Conservation (phyloP, 2,329 filamentous ascomycete species). For the Trichoderma hamatum region DNA sequence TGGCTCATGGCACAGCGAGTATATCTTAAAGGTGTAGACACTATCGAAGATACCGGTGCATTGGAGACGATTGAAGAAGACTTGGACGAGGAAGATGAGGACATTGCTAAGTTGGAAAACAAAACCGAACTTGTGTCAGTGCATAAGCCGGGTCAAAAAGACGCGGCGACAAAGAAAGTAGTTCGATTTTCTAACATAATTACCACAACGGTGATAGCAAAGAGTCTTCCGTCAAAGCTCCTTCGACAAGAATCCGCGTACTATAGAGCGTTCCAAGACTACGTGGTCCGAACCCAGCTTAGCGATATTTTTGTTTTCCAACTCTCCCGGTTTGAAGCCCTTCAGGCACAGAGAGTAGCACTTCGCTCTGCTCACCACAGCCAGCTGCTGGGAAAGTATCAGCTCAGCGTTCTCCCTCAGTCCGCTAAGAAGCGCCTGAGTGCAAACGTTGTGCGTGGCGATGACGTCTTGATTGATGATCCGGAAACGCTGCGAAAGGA, state of each 20-base stretch:
- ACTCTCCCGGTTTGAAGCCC: constrained; percentile 80
- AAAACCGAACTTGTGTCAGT: constrained; percentile 36
- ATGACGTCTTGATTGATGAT: constrained; percentile 65
- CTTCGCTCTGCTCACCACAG: constrained; percentile 73
- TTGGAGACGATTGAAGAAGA: constrained; percentile 41
- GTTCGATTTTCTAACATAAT: constrained; percentile 71
- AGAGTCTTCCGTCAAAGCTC: constrained; percentile 56
- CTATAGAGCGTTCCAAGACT: constrained; percentile 82
- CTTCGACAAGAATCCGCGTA: constrained; percentile 73
- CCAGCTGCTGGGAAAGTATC: constrained; percentile 82
- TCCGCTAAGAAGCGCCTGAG: constrained; percentile 72
- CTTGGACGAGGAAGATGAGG: constrained; percentile 35
- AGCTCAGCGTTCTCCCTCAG: constrained; percentile 69
- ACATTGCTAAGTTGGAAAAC: constrained; percentile 26
- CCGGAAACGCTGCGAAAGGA: constrained; percentile 67
- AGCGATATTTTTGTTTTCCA: constrained; percentile 84
- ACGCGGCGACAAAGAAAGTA: constrained; percentile 63
- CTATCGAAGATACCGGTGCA: constrained; percentile 43
- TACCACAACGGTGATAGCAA: constrained; percentile 50
- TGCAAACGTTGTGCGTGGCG: constrained; percentile 73
- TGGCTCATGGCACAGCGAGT: constrained; percentile 84
- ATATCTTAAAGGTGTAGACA: constrained; percentile 71
- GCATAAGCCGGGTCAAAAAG: constrained; percentile 30
- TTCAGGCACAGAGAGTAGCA: constrained; percentile 80
- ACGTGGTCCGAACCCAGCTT: constrained; percentile 65